These are phyloP conservation scores for Colletotrichum higginsianum DNA, from an alignment of 2,329 filamentous ascomycete genomes.

Conservation along the genomic window DNA sequence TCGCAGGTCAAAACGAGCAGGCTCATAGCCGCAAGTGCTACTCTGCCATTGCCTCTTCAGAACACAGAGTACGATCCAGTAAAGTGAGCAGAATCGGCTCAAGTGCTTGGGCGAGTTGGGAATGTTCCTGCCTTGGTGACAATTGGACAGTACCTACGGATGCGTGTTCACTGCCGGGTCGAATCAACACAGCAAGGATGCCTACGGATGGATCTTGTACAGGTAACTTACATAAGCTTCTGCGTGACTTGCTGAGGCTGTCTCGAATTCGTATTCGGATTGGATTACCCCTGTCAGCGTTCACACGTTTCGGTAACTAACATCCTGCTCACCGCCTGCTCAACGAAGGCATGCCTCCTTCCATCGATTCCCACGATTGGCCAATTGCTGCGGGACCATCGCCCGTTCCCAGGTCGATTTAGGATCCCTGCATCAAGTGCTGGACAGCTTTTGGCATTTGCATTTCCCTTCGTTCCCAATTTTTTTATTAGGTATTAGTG, in stretches of 20 bases:
- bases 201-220: not conserved
- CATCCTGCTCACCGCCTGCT: slow-evolving; percentile 24
- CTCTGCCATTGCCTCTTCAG: no score
- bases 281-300: slow-evolving; percentile 8
- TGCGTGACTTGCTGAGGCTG: not conserved
- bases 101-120: not conserved
- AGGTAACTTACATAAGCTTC: no score
- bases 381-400: slow-evolving; percentile 5
- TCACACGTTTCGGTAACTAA: not conserved
- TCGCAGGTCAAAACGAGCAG: no score
- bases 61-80: no score
- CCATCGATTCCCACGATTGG: slow-evolving; percentile 6
- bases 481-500: not conserved
- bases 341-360: not conserved
- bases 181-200: not conserved
- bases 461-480: not conserved
- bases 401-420: not conserved
- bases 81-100: no score
- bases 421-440: slow-evolving; percentile 3
- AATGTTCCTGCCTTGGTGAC: not conserved
- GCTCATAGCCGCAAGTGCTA: no score
- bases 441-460: not conserved
- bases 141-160: not conserved
- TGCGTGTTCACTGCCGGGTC: not conserved
- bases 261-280: slow-evolving; percentile 40